Percentiles rank a stretch among this genome's conserved stretches.
Conservation (phyloP, 2,329 filamentous ascomycete genomes). For the Fusarium udum region DNA sequence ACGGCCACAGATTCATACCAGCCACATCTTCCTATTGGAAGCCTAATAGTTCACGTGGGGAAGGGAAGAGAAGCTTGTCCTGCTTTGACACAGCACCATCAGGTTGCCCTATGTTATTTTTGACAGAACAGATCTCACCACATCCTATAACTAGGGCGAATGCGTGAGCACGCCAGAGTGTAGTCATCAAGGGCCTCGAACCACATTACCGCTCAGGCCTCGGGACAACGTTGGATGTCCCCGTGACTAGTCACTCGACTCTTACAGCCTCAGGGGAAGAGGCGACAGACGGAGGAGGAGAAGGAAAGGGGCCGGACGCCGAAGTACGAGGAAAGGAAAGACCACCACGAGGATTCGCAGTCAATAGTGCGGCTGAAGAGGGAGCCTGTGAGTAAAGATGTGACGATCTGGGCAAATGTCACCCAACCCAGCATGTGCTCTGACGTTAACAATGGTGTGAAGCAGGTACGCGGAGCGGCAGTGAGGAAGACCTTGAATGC, state of each 20-base stretch:
- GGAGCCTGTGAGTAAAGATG: conserved; percentile 36
- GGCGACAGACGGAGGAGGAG: conserved; percentile 13
- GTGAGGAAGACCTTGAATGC: conserved; percentile 6
- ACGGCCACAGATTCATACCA: conserved; percentile 32
- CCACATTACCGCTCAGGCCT: conserved; percentile 34
- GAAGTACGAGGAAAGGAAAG: conserved; percentile 21
- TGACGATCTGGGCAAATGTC: conserved; percentile 33
- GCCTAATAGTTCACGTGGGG: conserved; percentile 41
- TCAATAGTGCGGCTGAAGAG: conserved; percentile 24
- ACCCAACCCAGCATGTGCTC: conserved; percentile 40
- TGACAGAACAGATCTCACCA: conserved; percentile 27
- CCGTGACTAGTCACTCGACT: conserved; percentile 42
- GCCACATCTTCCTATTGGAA: conserved; percentile 41
- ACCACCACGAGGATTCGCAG: conserved; percentile 1
- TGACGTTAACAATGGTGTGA: conserved; percentile 32
- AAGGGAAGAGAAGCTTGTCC: conserved; percentile 35
- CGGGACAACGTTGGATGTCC: conserved; percentile 37
- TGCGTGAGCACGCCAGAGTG: conserved; percentile 28
- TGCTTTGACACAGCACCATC: conserved; percentile 33
- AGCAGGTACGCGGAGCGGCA: conserved; percentile 29
- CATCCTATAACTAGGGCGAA: conserved; percentile 25
- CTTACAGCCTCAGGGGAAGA: conserved; percentile 23
- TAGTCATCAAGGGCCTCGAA: conserved; percentile 40
- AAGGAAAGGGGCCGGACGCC: conserved; percentile 24
- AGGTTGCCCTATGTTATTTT: conserved; percentile 34